A percentile compares a stretch with the other conserved stretches of the same genome.
These are phyloP conservation scores for Hanseniaspora lindneri DNA, from an alignment of 805 yeast genomes.

Conservation along the genomic window DNA sequence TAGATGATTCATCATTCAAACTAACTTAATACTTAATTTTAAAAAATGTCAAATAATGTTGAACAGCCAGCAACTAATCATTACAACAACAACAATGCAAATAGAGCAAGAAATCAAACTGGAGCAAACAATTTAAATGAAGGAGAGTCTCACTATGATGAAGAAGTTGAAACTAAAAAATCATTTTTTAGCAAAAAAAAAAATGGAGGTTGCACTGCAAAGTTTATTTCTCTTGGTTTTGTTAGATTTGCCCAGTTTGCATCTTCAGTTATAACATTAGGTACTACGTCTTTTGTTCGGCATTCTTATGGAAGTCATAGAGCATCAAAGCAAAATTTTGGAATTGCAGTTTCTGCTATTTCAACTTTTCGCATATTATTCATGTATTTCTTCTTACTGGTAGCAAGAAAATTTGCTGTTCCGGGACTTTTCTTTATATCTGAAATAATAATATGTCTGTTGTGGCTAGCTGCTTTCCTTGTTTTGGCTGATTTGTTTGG, in stretches of 20 bases:
- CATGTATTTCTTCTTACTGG: slow-evolving; percentile 20
- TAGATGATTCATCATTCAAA: too few relatives aligned
- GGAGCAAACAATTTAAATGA: too few relatives aligned
- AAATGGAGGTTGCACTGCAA: background rate
- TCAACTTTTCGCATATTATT: slow-evolving; percentile 25
- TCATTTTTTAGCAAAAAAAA: too few relatives aligned
- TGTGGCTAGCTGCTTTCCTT: slow-evolving; percentile 31
- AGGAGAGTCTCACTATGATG: too few relatives aligned
- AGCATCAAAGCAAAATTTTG: slow-evolving; percentile 27
- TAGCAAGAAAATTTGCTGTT: slow-evolving; percentile 20
- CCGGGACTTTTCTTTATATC: slow-evolving; percentile 24
- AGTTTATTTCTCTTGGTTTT: background rate
- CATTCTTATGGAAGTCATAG: slow-evolving; percentile 19
- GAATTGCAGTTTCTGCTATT: slow-evolving; percentile 26
- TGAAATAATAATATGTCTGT: slow-evolving; percentile 24
- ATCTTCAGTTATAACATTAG: slow-evolving; percentile 26
- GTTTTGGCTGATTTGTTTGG: slow-evolving; percentile 28
- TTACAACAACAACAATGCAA: too few relatives aligned
- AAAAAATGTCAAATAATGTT: too few relatives aligned
- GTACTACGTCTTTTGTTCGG: slow-evolving; percentile 24
- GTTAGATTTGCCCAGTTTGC: slow-evolving; percentile 23
- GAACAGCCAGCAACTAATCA: too few relatives aligned
- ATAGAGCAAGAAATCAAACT: too few relatives aligned
- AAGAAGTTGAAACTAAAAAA: too few relatives aligned
- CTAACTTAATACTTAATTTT: too few relatives aligned